phyloP scores from a whole-genome alignment of 768 basidiomycete species.

The Tubosaeta brunneosetosa region DNA sequence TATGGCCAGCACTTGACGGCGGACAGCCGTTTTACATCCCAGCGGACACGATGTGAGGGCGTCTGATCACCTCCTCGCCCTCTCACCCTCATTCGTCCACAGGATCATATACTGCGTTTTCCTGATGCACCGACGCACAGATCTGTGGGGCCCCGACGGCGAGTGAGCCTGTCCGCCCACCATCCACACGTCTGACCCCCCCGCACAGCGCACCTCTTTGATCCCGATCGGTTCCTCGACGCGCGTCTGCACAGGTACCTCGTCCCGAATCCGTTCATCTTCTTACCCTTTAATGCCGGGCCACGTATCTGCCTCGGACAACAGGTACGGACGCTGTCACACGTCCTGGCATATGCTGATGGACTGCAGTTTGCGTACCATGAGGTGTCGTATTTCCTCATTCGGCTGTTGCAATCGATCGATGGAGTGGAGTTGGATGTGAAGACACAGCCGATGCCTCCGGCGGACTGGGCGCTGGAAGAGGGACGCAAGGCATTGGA shows the following conservation, averaged over 20 bases:
- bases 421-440: constrained; percentile 37
- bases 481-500: constrained; percentile 37
- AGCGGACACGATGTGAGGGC: constrained; percentile 27
- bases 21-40: constrained; percentile 54
- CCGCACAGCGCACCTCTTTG: constrained; percentile 38
- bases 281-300: constrained; percentile 65
- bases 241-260: constrained; percentile 50
- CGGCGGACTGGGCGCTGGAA: constrained; percentile 30
- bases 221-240: constrained; percentile 65
- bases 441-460: constrained; percentile 33
- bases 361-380: constrained; percentile 49
- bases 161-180: not conserved
- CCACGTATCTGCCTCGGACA: constrained; percentile 61
- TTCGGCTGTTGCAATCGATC: constrained; percentile 49
- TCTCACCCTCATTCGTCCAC: not conserved
- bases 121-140: constrained; percentile 33
- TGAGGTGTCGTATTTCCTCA: constrained; percentile 49
- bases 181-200: not conserved
- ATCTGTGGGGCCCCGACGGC: constrained; percentile 30
- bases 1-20: constrained; percentile 20
- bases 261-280: constrained; percentile 60
- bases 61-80: not conserved
- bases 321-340: constrained; percentile 24
- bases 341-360: not conserved
- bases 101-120: constrained; percentile 23